A percentile compares a stretch with the other conserved stretches of the same genome.
These are phyloP conservation scores for Quercus bicolor DNA, from an alignment of 306 rosid species.

Conservation along the genomic window DNA sequence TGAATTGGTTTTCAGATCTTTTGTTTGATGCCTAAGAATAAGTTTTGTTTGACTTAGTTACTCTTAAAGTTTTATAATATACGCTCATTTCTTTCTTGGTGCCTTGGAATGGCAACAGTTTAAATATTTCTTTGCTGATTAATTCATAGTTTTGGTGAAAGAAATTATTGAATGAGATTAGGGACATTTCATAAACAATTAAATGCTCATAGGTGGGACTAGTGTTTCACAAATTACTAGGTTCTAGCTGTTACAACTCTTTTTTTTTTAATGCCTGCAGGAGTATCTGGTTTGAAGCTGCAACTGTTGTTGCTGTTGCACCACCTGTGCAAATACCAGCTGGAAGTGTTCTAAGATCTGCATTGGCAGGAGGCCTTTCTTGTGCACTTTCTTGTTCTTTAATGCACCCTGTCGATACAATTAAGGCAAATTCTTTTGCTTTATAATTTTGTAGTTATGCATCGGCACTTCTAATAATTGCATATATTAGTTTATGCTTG, in stretches of 20 bases:
- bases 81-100: neutral
- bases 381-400: constrained; percentile 93
- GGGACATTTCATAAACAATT: neutral
- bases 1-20: neutral
- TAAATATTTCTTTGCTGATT: neutral
- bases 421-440: constrained; percentile 62
- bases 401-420: constrained; percentile 86
- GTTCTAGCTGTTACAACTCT: constrained; percentile 21
- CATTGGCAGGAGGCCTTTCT: constrained; percentile 98
- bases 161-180: constrained; percentile 1
- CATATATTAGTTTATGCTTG: neutral
- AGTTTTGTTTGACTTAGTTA: neutral
- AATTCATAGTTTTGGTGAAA: neutral
- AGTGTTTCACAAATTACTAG: neutral
- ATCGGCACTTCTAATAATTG: constrained; percentile 2
- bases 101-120: neutral
- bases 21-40: neutral
- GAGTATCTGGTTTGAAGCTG: constrained; percentile 99
- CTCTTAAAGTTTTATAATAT: neutral
- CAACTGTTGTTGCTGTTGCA: constrained; percentile 97
- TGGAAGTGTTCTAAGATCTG: constrained; percentile 95
- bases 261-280: constrained; percentile 43
- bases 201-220: neutral
- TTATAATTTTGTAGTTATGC: constrained; percentile 1
- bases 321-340: constrained; percentile 90